phyloP scores from a whole-genome alignment of 2,329 filamentous ascomycete genomes.

The Beauveria caledonica region DNA sequence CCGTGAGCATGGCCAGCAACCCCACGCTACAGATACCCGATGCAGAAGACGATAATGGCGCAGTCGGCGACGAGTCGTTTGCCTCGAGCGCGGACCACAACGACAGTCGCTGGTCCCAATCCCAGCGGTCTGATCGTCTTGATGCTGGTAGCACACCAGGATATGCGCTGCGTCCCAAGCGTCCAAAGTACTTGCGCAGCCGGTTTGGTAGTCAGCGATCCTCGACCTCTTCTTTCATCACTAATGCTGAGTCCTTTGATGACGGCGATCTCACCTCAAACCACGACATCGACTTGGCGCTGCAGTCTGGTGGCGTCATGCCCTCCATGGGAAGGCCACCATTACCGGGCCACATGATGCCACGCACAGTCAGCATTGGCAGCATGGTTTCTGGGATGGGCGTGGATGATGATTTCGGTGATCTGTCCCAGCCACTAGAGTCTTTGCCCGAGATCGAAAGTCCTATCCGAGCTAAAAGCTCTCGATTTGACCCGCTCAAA shows the following conservation, averaged over 20 bases:
- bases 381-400: conserved; percentile 70
- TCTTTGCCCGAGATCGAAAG: conserved; percentile 42
- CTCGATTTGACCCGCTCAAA: conserved; percentile 42
- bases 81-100: conserved; percentile 22
- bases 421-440: conserved; percentile 39
- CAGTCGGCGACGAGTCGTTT: conserved; percentile 23
- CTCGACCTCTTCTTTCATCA: conserved; percentile 51
- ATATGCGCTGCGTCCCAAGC: conserved; percentile 36
- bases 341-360: conserved; percentile 48
- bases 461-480: conserved; percentile 23
- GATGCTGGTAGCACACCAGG: conserved; percentile 42
- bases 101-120: conserved; percentile 20
- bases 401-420: conserved; percentile 49
- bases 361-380: conserved; percentile 75
- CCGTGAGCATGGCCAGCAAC: conserved; percentile 37
- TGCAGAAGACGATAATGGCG: conserved; percentile 19
- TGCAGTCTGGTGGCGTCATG: conserved; percentile 72
- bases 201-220: conserved; percentile 50
- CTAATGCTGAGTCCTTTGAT: conserved; percentile 44
- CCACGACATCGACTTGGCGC: conserved; percentile 63
- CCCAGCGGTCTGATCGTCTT: conserved; percentile 23
- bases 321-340: conserved; percentile 46
- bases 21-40: conserved; percentile 7
- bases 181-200: conserved; percentile 51
- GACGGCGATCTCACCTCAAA: conserved; percentile 68